Evolutionary conservation across 306 rosid genomes (phyloP), one percentile per base, ranked within the genome.

Genomic region (Begonia fuchsioides): DNA sequence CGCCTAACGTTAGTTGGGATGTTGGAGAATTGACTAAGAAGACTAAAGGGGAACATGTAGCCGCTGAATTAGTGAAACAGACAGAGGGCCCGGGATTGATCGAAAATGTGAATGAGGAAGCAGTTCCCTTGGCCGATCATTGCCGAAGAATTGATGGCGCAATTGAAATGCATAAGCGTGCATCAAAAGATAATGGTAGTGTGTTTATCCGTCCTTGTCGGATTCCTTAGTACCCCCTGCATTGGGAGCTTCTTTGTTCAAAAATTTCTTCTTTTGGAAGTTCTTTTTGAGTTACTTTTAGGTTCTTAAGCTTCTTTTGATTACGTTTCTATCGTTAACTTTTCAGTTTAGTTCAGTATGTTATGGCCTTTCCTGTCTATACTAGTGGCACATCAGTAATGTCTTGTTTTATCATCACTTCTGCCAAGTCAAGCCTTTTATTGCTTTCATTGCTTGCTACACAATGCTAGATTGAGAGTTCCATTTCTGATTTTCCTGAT

Each of bases 1-100:
- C 57, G 13, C 60, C 19, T 44, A 50, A 52, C 49, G 55, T 15
- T 43, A 49, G 38, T 55, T 38, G 43, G 38, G 70, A 58, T 32
- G 35, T 5, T 26, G 35, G 35, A 45, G 39, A 54, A 51, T 14
- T 38, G 67, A 50, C 41, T 51, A 40, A 13, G 10, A 3, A 32
- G 52, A 16, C 41, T 2, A 38, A 32, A 17, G 60, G 8, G 44
- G 11, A 38, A 11, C 43, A 16, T 6, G 26, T 56, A 41, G 60
- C 51, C 32, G 35, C 26, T 14, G 16, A 45, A 51, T 15, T 8
- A 18, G 44, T 35, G 51, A 44, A 32, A 26, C 51, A 13, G 32
- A 39, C 39, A 0, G 52, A 15, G 13, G 40, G 5, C 8, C 35
- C 35, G 7, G 8, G 35, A 26, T 26, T 3, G 35, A 26, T 26